Evolutionary conservation across 345 rosid species (phyloP).

Genomic region (Angophora floribunda): DNA sequence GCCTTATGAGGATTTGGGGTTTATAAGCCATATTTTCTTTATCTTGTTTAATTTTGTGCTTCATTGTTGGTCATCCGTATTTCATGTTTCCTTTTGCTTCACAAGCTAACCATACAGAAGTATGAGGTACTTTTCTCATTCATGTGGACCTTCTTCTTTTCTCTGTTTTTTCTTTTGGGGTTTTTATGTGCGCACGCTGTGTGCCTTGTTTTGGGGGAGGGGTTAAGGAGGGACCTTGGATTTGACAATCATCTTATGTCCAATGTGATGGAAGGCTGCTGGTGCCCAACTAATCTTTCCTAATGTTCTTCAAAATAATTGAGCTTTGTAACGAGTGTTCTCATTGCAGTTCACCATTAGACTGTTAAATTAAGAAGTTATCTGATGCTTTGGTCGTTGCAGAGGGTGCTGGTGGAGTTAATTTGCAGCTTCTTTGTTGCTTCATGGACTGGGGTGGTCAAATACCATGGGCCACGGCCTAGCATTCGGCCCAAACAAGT

Average conservation of each 20-base stretch:
- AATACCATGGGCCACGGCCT: constrained; percentile 95
- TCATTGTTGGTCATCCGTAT: not conserved
- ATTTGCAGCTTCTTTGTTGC: constrained; percentile 99
- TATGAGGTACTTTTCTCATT: not conserved
- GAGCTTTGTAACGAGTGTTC: not conserved
- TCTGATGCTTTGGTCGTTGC: not conserved
- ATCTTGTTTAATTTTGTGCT: not conserved
- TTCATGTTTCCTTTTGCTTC: not conserved
- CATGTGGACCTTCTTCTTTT: not conserved
- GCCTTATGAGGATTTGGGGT: not conserved
- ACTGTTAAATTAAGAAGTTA: not conserved
- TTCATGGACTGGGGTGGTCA: constrained; percentile 98
- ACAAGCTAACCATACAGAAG: not conserved
- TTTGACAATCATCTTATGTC: not conserved
- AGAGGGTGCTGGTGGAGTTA: constrained; percentile 95
- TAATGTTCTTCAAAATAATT: not conserved
- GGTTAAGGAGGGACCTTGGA: not conserved
- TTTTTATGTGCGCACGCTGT: fast-evolving
- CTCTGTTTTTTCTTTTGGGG: not conserved
- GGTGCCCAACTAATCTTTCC: not conserved
- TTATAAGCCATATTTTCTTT: not conserved
- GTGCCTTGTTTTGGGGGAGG: not conserved
- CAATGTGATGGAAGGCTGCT: not conserved
- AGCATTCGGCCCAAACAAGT: constrained; percentile 98
- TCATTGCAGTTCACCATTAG: not conserved